phyloP scores from a whole-genome alignment of 1,139 yeast species.

The Yamadazyma diospyri region DNA sequence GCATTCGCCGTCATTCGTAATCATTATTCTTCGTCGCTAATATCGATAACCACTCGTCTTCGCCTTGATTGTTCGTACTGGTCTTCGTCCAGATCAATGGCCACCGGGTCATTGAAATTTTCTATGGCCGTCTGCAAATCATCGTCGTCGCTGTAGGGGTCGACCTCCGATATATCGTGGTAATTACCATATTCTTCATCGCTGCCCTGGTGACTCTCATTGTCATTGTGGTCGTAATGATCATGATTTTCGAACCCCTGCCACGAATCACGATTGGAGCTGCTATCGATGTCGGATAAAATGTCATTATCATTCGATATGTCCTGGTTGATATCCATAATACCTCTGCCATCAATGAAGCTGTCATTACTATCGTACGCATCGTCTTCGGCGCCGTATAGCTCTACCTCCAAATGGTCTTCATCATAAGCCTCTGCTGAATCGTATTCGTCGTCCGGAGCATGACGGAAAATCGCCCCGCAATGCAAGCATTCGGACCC shows the following conservation, averaged over 20 bases:
- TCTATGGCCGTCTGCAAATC: constrained; percentile 18
- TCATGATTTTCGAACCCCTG: constrained; percentile 11
- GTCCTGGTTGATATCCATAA: constrained; percentile 13
- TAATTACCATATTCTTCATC: neutral
- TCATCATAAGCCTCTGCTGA: constrained; percentile 25
- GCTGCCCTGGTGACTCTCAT: neutral
- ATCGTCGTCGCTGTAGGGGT: constrained; percentile 11
- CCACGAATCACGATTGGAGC: constrained; percentile 10
- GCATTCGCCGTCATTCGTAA: too few species aligned
- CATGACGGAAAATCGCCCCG: constrained; percentile 36
- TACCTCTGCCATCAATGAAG: constrained; percentile 23
- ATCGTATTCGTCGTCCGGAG: constrained; percentile 12
- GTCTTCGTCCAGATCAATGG: constrained; percentile 3
- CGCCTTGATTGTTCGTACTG: constrained; percentile 2
- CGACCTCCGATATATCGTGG: constrained; percentile 1
- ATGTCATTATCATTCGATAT: constrained; percentile 9
- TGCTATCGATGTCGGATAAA: constrained; percentile 9
- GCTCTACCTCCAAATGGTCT: constrained; percentile 20
- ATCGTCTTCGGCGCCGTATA: constrained; percentile 15
- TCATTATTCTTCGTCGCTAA: constrained; percentile 4
- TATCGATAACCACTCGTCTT: constrained; percentile 2
- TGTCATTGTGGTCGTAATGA: neutral
- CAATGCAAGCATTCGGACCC: constrained; percentile 57
- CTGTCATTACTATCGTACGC: constrained; percentile 29
- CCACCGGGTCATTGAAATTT: constrained; percentile 10